phyloP scores from a whole-genome alignment of 2,329 filamentous ascomycete species.

The Claviceps sp. region DNA sequence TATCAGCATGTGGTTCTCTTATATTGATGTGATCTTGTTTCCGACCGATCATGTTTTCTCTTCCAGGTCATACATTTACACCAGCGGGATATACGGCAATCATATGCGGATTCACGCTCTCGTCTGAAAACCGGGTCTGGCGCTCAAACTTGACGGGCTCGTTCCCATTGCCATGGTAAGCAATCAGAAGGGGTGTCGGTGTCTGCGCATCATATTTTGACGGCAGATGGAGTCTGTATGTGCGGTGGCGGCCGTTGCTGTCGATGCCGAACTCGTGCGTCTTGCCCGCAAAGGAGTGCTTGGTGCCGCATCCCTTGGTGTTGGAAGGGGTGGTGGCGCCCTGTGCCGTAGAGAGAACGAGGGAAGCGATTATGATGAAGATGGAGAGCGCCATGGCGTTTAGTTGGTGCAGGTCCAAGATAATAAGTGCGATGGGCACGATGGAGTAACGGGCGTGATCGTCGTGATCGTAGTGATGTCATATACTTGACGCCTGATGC shows the following conservation, averaged over 20 bases:
- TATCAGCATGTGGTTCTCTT: neutral
- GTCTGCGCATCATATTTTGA: conserved; percentile 18
- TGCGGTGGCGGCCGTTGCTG: conserved; percentile 10
- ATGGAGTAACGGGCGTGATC: too few relatives aligned
- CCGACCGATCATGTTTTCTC: neutral
- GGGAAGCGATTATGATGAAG: too few relatives aligned
- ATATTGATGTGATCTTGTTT: neutral
- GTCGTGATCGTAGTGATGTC: too few relatives aligned
- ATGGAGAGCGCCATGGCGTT: too few relatives aligned
- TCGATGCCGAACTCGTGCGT: conserved; percentile 11
- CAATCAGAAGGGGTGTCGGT: conserved; percentile 28
- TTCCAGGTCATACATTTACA: conserved; percentile 16
- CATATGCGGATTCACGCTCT: conserved; percentile 21
- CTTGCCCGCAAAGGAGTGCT: conserved; percentile 11
- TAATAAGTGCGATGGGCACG: too few relatives aligned
- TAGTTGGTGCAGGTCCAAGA: too few relatives aligned
- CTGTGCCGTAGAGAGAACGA: too few relatives aligned
- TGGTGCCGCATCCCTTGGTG: conserved; percentile 8
- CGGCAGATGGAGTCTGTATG: conserved; percentile 12
- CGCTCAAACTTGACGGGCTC: conserved; percentile 21
- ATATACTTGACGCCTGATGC: too few relatives aligned
- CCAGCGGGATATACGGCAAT: conserved; percentile 34
- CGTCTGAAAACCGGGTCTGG: conserved; percentile 23
- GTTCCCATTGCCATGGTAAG: conserved; percentile 30
- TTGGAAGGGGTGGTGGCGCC: neutral